phyloP scores from a whole-genome alignment of 345 rosid species.

The Citrus maxima region DNA sequence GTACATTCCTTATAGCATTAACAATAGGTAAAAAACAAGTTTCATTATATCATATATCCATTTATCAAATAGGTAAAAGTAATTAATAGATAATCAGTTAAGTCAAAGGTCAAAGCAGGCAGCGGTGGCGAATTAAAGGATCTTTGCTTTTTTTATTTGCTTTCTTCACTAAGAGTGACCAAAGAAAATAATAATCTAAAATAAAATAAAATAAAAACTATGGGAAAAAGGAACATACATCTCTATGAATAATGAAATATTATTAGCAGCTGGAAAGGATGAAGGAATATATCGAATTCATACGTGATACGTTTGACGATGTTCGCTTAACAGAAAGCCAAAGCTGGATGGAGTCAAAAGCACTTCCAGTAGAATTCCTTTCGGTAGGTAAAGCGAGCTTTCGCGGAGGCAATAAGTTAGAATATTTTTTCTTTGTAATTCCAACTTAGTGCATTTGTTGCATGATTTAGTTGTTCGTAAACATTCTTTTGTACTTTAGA shows the following conservation, averaged over 20 bases:
- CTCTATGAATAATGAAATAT: too few species aligned
- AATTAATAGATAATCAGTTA: not conserved
- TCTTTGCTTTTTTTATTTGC: not conserved
- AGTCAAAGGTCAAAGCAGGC: not conserved
- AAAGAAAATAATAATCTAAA: not conserved
- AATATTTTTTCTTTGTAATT: not conserved
- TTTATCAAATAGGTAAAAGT: not conserved
- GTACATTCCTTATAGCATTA: too few species aligned
- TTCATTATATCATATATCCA: not conserved
- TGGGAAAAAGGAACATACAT: too few species aligned
- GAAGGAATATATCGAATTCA: not conserved
- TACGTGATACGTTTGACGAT: not conserved
- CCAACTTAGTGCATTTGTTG: not conserved
- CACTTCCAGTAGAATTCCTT: not conserved
- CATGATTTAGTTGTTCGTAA: not conserved
- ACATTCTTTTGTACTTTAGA: not conserved
- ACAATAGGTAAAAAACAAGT: not conserved
- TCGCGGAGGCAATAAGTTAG: not conserved
- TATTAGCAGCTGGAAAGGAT: too few species aligned
- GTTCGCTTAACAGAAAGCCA: slow-evolving; percentile 3
- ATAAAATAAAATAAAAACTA: not conserved
- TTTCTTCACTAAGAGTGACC: slow-evolving; percentile 6
- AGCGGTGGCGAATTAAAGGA: not conserved
- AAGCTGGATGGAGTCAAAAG: slow-evolving; percentile 9
- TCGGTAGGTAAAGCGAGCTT: slow-evolving; percentile 1